phyloP scores from a whole-genome alignment of 2,329 filamentous ascomycete genomes.

The Lachnellula occidentalis region DNA sequence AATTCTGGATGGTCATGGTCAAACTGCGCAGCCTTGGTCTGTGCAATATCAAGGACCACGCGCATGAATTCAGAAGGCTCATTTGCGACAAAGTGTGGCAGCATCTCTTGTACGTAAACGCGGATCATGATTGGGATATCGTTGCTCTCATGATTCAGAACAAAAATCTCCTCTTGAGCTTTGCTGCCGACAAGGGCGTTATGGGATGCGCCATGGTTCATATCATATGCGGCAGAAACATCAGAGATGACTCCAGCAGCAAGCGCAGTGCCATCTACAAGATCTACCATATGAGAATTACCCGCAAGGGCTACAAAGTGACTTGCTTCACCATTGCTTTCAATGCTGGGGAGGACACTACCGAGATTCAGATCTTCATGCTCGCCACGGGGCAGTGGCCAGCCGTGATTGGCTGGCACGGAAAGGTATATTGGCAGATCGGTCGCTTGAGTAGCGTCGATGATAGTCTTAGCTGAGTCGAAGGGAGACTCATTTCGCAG shows the following conservation, averaged over 20 bases:
- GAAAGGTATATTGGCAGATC: not conserved
- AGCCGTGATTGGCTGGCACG: not conserved
- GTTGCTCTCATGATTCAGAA: not conserved
- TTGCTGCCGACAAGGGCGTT: not conserved
- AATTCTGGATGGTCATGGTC: not conserved
- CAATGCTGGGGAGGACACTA: too few species aligned
- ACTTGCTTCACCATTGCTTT: too few species aligned
- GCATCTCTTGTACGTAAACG: not conserved
- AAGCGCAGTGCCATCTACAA: too few species aligned
- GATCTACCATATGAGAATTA: too few species aligned
- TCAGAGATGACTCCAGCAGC: too few species aligned
- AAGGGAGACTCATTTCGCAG: conserved; percentile 8
- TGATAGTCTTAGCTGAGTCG: not conserved
- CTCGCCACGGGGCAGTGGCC: not conserved
- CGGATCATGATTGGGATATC: not conserved
- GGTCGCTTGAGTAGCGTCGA: not conserved
- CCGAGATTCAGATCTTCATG: not conserved
- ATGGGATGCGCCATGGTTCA: not conserved
- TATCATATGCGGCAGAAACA: not conserved
- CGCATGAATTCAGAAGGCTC: not conserved
- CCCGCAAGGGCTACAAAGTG: too few species aligned
- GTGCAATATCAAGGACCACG: not conserved
- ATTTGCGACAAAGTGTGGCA: not conserved
- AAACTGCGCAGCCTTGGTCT: not conserved
- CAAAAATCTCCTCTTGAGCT: not conserved